phyloP scores from a whole-genome alignment of 2,329 filamentous ascomycete species.

The Fusarium zealandicum region DNA sequence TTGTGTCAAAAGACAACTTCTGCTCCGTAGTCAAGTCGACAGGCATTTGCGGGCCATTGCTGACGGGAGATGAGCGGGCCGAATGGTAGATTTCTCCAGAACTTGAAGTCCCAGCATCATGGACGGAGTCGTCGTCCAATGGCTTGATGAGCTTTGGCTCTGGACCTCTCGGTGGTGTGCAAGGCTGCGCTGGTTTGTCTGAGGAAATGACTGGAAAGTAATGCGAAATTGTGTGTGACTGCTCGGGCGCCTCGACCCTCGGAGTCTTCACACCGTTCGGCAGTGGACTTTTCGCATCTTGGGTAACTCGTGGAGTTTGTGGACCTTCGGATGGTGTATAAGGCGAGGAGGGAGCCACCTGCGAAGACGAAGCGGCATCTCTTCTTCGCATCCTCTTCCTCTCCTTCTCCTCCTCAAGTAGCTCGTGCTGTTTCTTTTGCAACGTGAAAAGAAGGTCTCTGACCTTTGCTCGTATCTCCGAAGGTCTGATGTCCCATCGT shows the following conservation, averaged over 20 bases:
- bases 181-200: conserved; percentile 9
- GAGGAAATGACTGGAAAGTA: conserved; percentile 20
- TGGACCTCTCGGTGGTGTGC: conserved; percentile 16
- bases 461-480: conserved; percentile 69
- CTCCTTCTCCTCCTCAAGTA: conserved; percentile 49
- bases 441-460: conserved; percentile 71
- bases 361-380: conserved; percentile 30
- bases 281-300: conserved; percentile 7
- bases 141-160: conserved; percentile 25
- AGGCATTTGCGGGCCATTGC: conserved; percentile 14
- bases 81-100: conserved; percentile 33
- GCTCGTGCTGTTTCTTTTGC: conserved; percentile 62
- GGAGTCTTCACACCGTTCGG: conserved; percentile 8
- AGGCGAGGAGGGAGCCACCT: conserved; percentile 26
- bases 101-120: conserved; percentile 28
- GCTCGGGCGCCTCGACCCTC: neutral
- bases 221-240: conserved; percentile 11
- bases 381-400: conserved; percentile 44
- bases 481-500: conserved; percentile 62
- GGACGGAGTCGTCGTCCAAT: conserved; percentile 31
- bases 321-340: conserved; percentile 16
- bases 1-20: neutral
- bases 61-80: conserved; percentile 33
- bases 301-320: conserved; percentile 20
- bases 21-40: conserved; percentile 20